A percentile compares a stretch with the other conserved stretches of the same genome.
Conservation (phyloP, 2,329 filamentous ascomycete species). For the Sarocladium oryzae region DNA sequence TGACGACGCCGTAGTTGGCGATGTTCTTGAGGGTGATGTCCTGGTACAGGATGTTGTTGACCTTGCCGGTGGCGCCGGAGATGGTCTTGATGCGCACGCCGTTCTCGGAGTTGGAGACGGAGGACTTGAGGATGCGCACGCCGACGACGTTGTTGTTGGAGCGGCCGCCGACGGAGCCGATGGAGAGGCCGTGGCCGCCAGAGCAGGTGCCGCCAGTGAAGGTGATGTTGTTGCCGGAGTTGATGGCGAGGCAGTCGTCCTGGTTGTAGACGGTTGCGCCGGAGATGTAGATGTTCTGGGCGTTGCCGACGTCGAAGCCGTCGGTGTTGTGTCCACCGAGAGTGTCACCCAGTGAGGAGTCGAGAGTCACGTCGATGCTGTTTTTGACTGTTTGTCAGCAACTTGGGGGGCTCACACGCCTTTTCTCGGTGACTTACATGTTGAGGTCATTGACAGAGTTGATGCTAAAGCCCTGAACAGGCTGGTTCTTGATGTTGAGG, state of each 20-base stretch:
- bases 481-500: constrained; percentile 34
- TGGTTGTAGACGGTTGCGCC: constrained; percentile 51
- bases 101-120: constrained; percentile 45
- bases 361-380: constrained; percentile 27
- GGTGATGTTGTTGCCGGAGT: constrained; percentile 43
- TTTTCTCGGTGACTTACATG: no score
- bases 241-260: constrained; percentile 55
- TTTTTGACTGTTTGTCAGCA: no score
- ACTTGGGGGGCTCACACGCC: no score
- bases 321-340: constrained; percentile 47
- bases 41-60: constrained; percentile 36
- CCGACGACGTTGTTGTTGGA: constrained; percentile 45
- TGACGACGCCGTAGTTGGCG: constrained; percentile 31
- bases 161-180: constrained; percentile 39
- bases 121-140: constrained; percentile 43
- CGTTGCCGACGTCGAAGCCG: constrained; percentile 50
- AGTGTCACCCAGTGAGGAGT: constrained; percentile 30
- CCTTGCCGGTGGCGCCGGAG: constrained; percentile 35
- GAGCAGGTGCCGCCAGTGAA: constrained; percentile 38
- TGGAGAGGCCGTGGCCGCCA: constrained; percentile 37
- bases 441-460: constrained; percentile 26
- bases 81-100: constrained; percentile 46
- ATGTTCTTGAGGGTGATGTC: constrained; percentile 36
- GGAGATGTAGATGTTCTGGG: constrained; percentile 41
- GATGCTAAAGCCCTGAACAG: constrained; percentile 35